Evolutionary conservation across 2,329 filamentous ascomycete species (phyloP).

Genomic region (Talaromyces pinophilus): DNA sequence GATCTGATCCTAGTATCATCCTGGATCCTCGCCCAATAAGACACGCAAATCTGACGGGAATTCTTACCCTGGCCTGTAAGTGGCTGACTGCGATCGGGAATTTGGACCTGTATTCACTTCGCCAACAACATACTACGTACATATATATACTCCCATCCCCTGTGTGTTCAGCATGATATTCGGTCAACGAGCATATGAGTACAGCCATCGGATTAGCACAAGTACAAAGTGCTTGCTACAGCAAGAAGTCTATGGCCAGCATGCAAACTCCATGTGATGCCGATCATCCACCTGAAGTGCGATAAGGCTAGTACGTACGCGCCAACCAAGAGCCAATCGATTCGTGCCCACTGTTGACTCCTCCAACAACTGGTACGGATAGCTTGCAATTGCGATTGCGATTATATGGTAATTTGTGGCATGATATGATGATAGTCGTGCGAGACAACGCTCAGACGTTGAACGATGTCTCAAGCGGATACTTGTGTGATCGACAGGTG

Average conservation of each 20-base stretch:
- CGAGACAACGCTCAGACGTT: not conserved
- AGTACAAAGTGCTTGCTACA: not conserved
- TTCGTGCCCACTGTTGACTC: not conserved
- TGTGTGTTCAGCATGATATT: not conserved
- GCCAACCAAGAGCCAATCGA: slow-evolving; percentile 7
- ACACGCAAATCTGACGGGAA: not conserved
- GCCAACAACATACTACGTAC: not conserved
- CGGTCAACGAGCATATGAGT: not conserved
- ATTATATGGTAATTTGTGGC: not conserved
- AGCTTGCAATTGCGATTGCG: not conserved
- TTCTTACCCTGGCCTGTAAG: not conserved
- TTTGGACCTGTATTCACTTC: not conserved
- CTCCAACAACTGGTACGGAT: not conserved
- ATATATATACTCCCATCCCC: not conserved
- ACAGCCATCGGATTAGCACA: not conserved
- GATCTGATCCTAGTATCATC: not conserved
- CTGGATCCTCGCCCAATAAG: not conserved
- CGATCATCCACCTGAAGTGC: not conserved
- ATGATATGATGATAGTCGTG: not conserved
- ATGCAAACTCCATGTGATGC: slow-evolving; percentile 15
- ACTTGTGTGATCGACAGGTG: not conserved
- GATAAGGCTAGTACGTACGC: slow-evolving; percentile 6
- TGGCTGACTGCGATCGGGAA: slow-evolving; percentile 4
- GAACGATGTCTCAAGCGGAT: not conserved
- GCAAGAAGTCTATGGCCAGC: not conserved